Evolutionary conservation across 1,284 basidiomycete species (phyloP).

Genomic region (Agaricales sp.): DNA sequence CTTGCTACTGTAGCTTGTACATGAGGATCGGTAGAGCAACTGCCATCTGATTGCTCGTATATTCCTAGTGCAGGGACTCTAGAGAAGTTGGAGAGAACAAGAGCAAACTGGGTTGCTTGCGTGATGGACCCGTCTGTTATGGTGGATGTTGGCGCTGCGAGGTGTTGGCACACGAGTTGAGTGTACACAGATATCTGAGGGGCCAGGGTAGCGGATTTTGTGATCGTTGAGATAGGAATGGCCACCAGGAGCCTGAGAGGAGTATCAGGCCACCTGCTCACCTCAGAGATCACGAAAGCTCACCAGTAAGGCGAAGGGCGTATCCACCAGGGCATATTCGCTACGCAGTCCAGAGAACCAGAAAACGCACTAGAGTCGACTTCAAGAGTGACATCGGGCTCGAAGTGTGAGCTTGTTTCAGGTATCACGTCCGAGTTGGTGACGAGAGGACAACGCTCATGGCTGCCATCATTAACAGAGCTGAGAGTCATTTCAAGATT

Average conservation of each 20-base stretch:
- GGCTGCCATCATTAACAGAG: neutral
- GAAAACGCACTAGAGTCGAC: neutral
- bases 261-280: conserved; percentile 1
- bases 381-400: neutral
- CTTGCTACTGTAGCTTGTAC: conserved; percentile 5
- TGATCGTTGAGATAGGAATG: conserved; percentile 42
- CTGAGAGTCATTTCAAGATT: neutral
- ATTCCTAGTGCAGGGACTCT: neutral
- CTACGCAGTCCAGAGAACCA: neutral
- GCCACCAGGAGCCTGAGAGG: conserved; percentile 43
- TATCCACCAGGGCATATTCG: conserved; percentile 53
- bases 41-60: neutral
- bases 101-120: neutral
- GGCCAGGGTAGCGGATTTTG: conserved; percentile 43
- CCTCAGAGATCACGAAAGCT: conserved; percentile 14
- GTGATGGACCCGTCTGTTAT: no score
- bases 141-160: no score
- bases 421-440: neutral
- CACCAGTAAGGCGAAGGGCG: conserved; percentile 62
- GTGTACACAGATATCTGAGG: conserved; percentile 60
- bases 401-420: neutral
- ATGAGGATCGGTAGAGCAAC: conserved; percentile 1
- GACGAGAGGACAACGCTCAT: neutral
- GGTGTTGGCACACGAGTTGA: conserved; percentile 33
- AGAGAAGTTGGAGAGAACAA: neutral